Evolutionary conservation across 441 rosid genomes (phyloP), one percentile per base, ranked within the genome.

Genomic region (Erodium texanum): DNA sequence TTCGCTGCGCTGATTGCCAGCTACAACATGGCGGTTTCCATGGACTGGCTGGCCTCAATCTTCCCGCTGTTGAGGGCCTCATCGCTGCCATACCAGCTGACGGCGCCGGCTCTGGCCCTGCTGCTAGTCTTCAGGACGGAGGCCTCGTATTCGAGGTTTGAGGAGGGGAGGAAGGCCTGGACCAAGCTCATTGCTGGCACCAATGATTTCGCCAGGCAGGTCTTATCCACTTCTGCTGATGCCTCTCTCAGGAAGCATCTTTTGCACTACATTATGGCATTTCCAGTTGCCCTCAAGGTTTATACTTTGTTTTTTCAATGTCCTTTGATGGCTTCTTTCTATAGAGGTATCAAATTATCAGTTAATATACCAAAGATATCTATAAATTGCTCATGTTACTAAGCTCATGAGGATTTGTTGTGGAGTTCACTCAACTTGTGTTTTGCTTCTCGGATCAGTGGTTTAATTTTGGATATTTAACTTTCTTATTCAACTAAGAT

Each of bases 131-230:
- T 93, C 64, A 77, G 97, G 72, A 93, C 96, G 10, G 96, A 93
- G 77, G 96, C 98, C n/a, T 89, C 97, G 29, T 93, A 90, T 80
- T 89, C 97, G 2, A 80, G 98, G 82, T 90, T 74, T 54, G 96
- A 83, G 74, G 89, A 87, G 75, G 98, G 98, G 54, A 85, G 82
- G 68, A 86, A 85, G 70, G 88, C 95, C 23, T 93, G 97, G 98
- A 85, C 87, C 64, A 83, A 84, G 82, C 78, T 93, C 14, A 72
- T 93, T 69, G 82, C 90, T 0, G 82, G 86, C 65, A 76, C 88
- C 8, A 78, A 85, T 82, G 97, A 90, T 10, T 84, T 93, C 16
- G 92, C 92, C 0, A 76, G 87, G 34, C 87, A 83, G 76, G 83
- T 90, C 41, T 83, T 90, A 8, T 9, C 48, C 36, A 74, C 71